These are phyloP conservation scores for Paramecium octaurelia DNA, from an alignment of 73 alveolate genomes.

Conservation along the genomic window DNA sequence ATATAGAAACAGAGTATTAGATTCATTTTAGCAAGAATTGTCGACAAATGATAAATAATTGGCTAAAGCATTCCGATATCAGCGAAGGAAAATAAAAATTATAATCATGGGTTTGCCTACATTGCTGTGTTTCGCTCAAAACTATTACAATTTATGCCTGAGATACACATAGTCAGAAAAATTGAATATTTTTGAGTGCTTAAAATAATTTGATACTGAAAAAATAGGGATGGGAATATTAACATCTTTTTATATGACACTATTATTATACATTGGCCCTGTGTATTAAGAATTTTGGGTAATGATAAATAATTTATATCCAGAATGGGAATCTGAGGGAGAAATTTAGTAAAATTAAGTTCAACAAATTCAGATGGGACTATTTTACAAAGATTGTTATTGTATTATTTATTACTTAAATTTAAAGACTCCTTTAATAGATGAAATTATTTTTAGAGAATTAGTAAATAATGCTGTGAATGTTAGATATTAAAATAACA, in stretches of 20 bases:
- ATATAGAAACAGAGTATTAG: not conserved
- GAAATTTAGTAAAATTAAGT: not conserved
- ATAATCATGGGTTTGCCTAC: constrained; percentile 14
- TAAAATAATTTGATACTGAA: not conserved
- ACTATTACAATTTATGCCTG: not conserved
- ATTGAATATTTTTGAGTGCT: not conserved
- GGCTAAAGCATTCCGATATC: not conserved
- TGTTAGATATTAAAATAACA: not conserved
- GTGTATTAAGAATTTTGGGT: constrained; percentile 41
- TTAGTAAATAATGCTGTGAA: constrained; percentile 18
- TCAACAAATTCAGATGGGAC: constrained; percentile 49
- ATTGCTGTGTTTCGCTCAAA: not conserved
- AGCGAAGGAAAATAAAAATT: constrained; percentile 20
- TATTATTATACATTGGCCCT: not conserved
- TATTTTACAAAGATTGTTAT: constrained; percentile 43
- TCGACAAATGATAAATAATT: not conserved
- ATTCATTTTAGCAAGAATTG: not conserved
- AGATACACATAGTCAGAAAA: not conserved
- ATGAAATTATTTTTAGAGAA: constrained; percentile 48
- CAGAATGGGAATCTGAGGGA: constrained; percentile 38
- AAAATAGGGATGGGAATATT: constrained; percentile 6
- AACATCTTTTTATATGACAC: constrained; percentile 17
- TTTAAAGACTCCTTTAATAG: constrained; percentile 26
- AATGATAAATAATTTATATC: not conserved
- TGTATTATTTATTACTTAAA: not conserved